phyloP scores from a whole-genome alignment of 768 basidiomycete species.

The Termitomyces sp. region DNA sequence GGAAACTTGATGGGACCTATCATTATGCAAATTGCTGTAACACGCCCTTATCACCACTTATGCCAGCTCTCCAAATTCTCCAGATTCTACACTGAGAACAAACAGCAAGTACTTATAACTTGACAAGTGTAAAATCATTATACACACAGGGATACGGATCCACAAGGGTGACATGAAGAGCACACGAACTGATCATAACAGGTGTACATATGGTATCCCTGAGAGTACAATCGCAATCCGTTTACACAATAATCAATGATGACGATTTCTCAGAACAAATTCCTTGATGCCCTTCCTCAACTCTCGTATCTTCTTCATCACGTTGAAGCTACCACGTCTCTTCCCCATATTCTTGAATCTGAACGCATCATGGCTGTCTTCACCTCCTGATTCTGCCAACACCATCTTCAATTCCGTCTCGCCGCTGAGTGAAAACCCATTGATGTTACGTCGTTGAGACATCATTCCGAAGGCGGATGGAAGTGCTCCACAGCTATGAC shows the following conservation, averaged over 20 bases:
- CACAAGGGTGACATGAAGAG: background rate
- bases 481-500: background rate
- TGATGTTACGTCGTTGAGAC: constrained; percentile 11
- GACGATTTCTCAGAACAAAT: constrained; percentile 15
- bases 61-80: too few relatives aligned
- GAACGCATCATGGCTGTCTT: constrained; percentile 10
- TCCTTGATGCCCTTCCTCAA: constrained; percentile 28
- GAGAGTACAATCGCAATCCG: background rate
- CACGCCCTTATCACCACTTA: too few relatives aligned
- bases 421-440: constrained; percentile 56
- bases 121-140: background rate
- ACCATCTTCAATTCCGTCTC: constrained; percentile 59
- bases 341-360: constrained; percentile 20
- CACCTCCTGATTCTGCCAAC: constrained; percentile 35
- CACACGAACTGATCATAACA: background rate
- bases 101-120: background rate
- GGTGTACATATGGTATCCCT: background rate
- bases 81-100: too few relatives aligned
- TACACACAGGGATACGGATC: background rate
- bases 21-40: too few relatives aligned
- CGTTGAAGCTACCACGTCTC: constrained; percentile 3
- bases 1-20: too few relatives aligned
- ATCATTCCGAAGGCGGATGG: constrained; percentile 23
- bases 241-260: background rate
- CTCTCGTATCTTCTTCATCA: constrained; percentile 14